Evolutionary conservation across 2,329 filamentous ascomycete species (phyloP), one percentile per base, ranked within the genome.

Genomic region (Trichoderma sp.): DNA sequence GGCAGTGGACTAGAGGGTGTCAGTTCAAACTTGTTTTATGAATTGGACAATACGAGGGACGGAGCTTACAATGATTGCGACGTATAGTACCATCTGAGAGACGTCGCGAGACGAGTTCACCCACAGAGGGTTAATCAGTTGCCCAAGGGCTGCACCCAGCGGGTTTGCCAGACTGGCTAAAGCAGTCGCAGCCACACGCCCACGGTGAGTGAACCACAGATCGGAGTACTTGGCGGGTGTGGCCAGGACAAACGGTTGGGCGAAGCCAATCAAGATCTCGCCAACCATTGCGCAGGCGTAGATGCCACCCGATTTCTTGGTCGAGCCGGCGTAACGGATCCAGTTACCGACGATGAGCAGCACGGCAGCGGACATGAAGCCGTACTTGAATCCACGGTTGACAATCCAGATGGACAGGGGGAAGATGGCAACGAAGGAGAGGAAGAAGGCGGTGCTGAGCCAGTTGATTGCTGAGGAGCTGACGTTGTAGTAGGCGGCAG

Each of bases 171-270:
- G 85, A 76, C 92, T 95, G 27, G 93, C 92, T 45, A 98, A 81
- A 1, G 96, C 97, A 1, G 96, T 98, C 21, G 96, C 96, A 72
- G 93, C 93, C 14, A 98, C 94, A 73, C 97, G 91, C 8, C 95
- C 96, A 12, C 88, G 86, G 80, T 93, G 92, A 2, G 94, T 95
- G 85, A 98, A 98, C 97, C 97, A 98, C 76, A 98, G 87, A 82
- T 98, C 95, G 73, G 94, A 97, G 84, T 97, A 99, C 77, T 94
- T 89, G 0, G 97, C 96, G 0, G 97, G 96, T 0, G 96, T 95
- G 7, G 93, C 92, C 11, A 98, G 90, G 14, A 97, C 94, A 83
- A 98, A 98, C 0, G 97, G 95, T 82, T 99, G 97, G 1, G 95
- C 92, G 53, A 98, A 88, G 1, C 96, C 97, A 71, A 94, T 95